Evolutionary conservation across 805 yeast genomes (phyloP), one percentile per base, ranked within the genome.

Genomic region (Komagataella pseudopastoris): DNA sequence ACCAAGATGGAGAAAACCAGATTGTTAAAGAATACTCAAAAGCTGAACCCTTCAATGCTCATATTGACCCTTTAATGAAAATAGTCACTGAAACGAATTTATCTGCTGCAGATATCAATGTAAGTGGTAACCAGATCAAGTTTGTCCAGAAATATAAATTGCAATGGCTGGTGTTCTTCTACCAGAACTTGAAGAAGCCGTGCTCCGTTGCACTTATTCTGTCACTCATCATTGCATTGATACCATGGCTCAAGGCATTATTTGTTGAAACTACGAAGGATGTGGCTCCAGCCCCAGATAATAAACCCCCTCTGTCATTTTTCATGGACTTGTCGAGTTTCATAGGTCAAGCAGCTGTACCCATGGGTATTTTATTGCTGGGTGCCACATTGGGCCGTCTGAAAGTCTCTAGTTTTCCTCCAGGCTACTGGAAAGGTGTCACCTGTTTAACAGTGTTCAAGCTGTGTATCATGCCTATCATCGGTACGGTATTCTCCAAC

Each of bases 361-460:
- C 83, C 1, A 53, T 77, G 45, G 83, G 83, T 0, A 64, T 78
- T 50, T 57, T 77, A 16, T 58, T 78, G 39, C 62, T 78, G 48
- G 83, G 83, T 1, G 78, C 81, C 8, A 71, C 81, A 6, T 67
- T 78, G 23, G 72, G 81, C 4, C 59, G 83, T 44, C 66, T 78
- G 53, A 70, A 74, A 52, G 66, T 78, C 17, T 69, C 66, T 14
- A 54, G 61, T 6, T 65, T 77, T 58, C 77, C 79, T 6, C 57
- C 64, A 16, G 82, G 82, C 0, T 78, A 78, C 60, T 78, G 82
- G 82, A 77, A 76, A 58, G 71, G 77, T 2, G 78, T 77, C 2
- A 54, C 76, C 18, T 65, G 67, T 54, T 66, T 75, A 18, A 71
- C 77, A 0, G 53, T 61, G 2, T 66, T 66, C 47, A 62, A 81